Conservation (phyloP, 108 stramenopile species). For the Asterionellopsis glacialis region DNA sequence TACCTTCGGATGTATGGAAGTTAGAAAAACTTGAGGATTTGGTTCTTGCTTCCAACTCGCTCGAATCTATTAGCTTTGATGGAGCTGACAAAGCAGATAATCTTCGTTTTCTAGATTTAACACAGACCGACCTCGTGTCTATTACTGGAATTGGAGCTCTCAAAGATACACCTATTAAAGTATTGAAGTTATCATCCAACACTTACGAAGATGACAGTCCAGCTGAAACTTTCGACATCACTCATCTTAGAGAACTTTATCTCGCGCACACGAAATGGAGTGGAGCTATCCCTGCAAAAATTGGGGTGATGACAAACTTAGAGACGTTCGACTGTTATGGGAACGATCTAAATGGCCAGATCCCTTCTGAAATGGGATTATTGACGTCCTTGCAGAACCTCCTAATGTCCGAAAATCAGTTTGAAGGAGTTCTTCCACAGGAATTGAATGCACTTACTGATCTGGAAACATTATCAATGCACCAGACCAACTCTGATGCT, state of each 20-base stretch:
- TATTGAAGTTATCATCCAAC: conserved; percentile 19
- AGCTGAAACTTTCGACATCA: conserved; percentile 18
- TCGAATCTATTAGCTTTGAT: conserved; percentile 21
- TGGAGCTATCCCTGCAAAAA: conserved; percentile 15
- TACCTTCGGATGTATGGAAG: conserved; percentile 23
- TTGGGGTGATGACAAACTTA: conserved; percentile 43
- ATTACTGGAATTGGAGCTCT: conserved; percentile 22
- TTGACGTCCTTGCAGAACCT: conserved; percentile 20
- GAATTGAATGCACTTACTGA: conserved; percentile 15
- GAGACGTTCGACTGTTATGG: conserved; percentile 16
- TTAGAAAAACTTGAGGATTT: conserved; percentile 20
- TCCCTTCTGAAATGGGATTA: conserved; percentile 45
- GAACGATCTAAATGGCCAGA: conserved; percentile 39
- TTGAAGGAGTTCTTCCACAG: conserved; percentile 17
- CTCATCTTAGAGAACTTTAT: conserved; percentile 31
- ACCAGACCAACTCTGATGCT: conserved; percentile 25
- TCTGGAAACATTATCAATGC: conserved; percentile 20
- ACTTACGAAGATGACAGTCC: conserved; percentile 17
- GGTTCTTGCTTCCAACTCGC: conserved; percentile 24
- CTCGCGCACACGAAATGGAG: conserved; percentile 28
- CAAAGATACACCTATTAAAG: neutral
- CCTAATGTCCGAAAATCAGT: conserved; percentile 26
- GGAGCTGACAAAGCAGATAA: conserved; percentile 22
- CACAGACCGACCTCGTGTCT: conserved; percentile 24
- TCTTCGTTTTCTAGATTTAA: conserved; percentile 27